phyloP scores from a whole-genome alignment of 2,329 filamentous ascomycete species.

The Botryotinia calthae region DNA sequence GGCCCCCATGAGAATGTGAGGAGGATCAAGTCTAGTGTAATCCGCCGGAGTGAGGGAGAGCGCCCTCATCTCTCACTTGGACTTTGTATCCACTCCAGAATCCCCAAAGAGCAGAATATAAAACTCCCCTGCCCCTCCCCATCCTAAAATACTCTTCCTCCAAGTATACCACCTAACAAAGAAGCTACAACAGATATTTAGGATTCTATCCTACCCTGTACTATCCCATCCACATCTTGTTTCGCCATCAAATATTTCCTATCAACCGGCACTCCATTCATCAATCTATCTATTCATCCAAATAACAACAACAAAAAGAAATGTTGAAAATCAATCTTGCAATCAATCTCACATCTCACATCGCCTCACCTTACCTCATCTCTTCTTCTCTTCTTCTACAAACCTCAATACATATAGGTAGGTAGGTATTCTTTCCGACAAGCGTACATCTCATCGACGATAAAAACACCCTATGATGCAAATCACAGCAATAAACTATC shows the following conservation, averaged over 20 bases:
- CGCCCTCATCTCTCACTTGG: accelerated
- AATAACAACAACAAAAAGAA: no score
- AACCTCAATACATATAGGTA: not conserved
- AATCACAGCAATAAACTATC: not conserved
- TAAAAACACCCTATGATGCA: not conserved
- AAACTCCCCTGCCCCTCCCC: not conserved
- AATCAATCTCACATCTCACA: not conserved
- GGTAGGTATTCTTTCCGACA: not conserved
- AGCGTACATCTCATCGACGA: not conserved
- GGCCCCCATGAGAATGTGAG: not conserved
- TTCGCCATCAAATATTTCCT: not conserved
- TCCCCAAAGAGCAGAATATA: not conserved
- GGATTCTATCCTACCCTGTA: not conserved
- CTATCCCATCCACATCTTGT: not conserved
- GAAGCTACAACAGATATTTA: not conserved
- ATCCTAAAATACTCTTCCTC: not conserved
- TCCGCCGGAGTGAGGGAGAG: no score
- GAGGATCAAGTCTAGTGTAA: not conserved
- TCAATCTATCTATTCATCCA: no score
- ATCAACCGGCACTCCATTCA: no score
- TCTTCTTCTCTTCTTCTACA: no score
- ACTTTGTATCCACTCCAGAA: not conserved
- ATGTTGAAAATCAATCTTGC: not conserved
- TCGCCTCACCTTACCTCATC: no score
- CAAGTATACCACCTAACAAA: not conserved